Evolutionary conservation across 2,329 filamentous ascomycete genomes (phyloP).

Genomic region (Fonsecaea monophora): DNA sequence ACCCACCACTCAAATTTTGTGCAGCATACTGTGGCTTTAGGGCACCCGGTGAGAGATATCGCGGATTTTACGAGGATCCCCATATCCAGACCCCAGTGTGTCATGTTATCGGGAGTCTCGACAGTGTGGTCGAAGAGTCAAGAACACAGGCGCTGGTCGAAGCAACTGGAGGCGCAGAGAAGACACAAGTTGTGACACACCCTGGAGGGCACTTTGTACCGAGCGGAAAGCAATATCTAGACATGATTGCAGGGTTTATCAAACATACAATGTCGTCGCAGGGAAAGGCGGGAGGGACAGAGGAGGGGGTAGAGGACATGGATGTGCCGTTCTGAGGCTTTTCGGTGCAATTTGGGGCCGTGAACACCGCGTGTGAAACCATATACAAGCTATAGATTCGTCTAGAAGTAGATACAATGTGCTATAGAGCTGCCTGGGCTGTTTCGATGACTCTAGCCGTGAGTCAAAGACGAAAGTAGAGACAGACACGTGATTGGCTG

Average conservation of each 20-base stretch:
- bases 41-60: constrained; percentile 66
- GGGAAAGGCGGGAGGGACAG: constrained; percentile 48
- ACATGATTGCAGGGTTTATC: constrained; percentile 76
- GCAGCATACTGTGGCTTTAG: constrained; percentile 80
- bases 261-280: constrained; percentile 54
- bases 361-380: constrained; percentile 7
- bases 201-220: constrained; percentile 93
- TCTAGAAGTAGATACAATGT: constrained; percentile 23
- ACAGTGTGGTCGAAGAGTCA: constrained; percentile 84
- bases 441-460: constrained; percentile 21
- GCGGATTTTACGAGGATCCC: constrained; percentile 73
- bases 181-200: constrained; percentile 69
- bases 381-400: constrained; percentile 23
- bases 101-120: constrained; percentile 82
- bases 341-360: neutral
- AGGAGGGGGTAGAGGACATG: constrained; percentile 71
- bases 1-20: constrained; percentile 71
- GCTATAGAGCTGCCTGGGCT: neutral
- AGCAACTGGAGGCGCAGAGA: constrained; percentile 63
- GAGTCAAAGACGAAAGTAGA: constrained; percentile 4
- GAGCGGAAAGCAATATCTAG: constrained; percentile 78
- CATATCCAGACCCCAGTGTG: constrained; percentile 76
- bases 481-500: neutral
- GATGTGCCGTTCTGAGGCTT: constrained; percentile 66
- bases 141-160: constrained; percentile 72